A percentile compares a stretch with the other conserved stretches of the same genome.
Evolutionary conservation across 2,329 filamentous ascomycete species (phyloP).

Genomic region (Pseudogymnoascus sp.): DNA sequence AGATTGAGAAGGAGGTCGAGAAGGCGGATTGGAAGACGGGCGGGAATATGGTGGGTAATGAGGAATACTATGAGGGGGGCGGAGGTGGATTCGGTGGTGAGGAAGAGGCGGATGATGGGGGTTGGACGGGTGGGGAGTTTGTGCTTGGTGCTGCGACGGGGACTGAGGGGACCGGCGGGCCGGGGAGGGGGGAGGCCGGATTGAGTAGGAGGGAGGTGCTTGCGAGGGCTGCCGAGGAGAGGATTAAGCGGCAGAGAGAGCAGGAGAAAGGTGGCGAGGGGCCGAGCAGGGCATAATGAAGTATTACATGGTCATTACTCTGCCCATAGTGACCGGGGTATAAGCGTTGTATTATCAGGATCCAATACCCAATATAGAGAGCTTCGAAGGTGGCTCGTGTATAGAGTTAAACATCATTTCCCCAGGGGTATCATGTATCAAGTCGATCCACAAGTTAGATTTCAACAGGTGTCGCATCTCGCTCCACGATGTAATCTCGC

Average conservation of each 20-base stretch:
- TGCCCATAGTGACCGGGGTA: not conserved
- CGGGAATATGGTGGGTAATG: conserved; percentile 52
- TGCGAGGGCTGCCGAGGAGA: conserved; percentile 63
- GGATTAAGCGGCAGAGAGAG: conserved; percentile 25
- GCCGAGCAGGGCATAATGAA: not conserved
- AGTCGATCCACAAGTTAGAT: conserved; percentile 27
- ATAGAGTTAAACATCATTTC: conserved; percentile 21
- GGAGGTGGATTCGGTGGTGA: conserved; percentile 37
- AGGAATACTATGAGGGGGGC: conserved; percentile 49
- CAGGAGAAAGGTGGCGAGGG: conserved; percentile 15
- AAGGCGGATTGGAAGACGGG: conserved; percentile 67
- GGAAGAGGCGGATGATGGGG: conserved; percentile 58
- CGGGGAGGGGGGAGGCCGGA: conserved; percentile 49
- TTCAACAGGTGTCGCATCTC: conserved; percentile 22
- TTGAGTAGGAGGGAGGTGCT: conserved; percentile 66
- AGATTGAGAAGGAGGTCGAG: conserved; percentile 83
- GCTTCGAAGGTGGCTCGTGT: too few relatives aligned
- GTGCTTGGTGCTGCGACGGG: conserved; percentile 51
- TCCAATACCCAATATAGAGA: too few relatives aligned
- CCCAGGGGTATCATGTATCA: conserved; percentile 26
- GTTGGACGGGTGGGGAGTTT: conserved; percentile 73
- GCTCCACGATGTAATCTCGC: conserved; percentile 14
- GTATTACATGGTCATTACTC: not conserved
- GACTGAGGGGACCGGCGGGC: conserved; percentile 31
- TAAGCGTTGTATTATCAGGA: too few relatives aligned